A percentile compares a stretch with the other conserved stretches of the same genome.
Conservation (phyloP, 306 rosid species). For the Ochetophila trinervis region DNA sequence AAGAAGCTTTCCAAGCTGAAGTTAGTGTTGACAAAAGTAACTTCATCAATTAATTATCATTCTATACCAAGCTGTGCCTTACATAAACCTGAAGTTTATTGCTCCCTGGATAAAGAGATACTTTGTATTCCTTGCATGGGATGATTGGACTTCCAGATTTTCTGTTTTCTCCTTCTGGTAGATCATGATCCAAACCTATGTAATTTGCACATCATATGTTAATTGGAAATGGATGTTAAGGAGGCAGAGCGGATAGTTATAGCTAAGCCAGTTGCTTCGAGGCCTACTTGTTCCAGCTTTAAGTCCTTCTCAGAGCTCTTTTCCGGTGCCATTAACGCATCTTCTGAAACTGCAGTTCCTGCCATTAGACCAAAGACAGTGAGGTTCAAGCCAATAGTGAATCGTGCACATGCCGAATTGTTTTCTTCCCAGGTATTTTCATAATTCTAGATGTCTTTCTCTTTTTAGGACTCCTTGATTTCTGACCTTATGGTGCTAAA, state of each 20-base stretch:
- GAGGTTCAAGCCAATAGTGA: conserved; percentile 64
- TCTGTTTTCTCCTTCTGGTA: conserved; percentile 15
- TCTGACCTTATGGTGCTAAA: conserved; percentile 15
- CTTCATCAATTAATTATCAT: no score
- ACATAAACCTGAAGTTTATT: background rate
- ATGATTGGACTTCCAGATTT: conserved; percentile 2
- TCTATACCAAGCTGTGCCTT: no score
- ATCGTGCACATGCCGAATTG: conserved; percentile 37
- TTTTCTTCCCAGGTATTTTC: conserved; percentile 61
- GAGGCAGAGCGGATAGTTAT: conserved; percentile 69
- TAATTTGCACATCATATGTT: conserved; percentile 3
- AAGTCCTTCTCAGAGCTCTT: conserved; percentile 91
- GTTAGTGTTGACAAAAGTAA: no score
- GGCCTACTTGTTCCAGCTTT: conserved; percentile 72
- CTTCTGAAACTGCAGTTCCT: conserved; percentile 62
- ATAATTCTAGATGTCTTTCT: conserved; percentile 11
- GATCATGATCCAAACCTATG: conserved; percentile 3
- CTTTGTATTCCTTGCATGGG: conserved; percentile 5
- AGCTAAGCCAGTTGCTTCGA: conserved; percentile 88
- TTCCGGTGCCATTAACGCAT: conserved; percentile 57
- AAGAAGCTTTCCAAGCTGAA: no score
- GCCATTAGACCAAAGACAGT: conserved; percentile 93
- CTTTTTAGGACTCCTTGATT: conserved; percentile 19
- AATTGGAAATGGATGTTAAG: conserved; percentile 60
- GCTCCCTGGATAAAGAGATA: background rate